These are phyloP conservation scores for Fusarium guadeloupense DNA, from an alignment of 2,329 filamentous ascomycete species.

Conservation along the genomic window DNA sequence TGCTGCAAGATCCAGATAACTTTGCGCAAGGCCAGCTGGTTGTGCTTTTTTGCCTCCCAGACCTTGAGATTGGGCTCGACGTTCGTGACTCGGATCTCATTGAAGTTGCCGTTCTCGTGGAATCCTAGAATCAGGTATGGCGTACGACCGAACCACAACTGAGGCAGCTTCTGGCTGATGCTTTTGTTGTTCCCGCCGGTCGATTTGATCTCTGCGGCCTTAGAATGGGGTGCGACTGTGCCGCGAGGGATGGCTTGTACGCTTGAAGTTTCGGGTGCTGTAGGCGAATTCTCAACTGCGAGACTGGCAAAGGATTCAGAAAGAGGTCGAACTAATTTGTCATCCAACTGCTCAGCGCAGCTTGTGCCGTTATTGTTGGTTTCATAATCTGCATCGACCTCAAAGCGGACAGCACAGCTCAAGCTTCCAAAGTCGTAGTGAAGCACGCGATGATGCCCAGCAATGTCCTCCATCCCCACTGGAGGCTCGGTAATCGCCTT, in stretches of 20 bases:
- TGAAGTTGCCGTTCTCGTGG: constrained; percentile 31
- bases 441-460: constrained; percentile 28
- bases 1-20: constrained; percentile 1
- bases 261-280: not conserved
- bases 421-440: constrained; percentile 29
- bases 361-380: no score
- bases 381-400: constrained; percentile 26
- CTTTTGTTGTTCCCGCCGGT: not conserved
- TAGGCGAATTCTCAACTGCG: not conserved
- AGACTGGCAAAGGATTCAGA: not conserved
- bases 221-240: not conserved
- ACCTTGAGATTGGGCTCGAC: not conserved
- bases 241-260: not conserved
- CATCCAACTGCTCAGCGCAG: no score
- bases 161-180: constrained; percentile 9
- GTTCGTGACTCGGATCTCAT: constrained; percentile 6
- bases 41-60: constrained; percentile 10
- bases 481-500: constrained; percentile 11
- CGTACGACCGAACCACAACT: constrained; percentile 45
- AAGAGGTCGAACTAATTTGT: no score
- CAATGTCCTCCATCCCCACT: not conserved
- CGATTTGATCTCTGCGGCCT: constrained; percentile 39
- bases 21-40: constrained; percentile 11
- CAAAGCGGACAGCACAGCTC: constrained; percentile 30
- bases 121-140: constrained; percentile 35